Evolutionary conservation across 495 filamentous ascomycete species (phyloP).

Genomic region (Aspergillus leporis): DNA sequence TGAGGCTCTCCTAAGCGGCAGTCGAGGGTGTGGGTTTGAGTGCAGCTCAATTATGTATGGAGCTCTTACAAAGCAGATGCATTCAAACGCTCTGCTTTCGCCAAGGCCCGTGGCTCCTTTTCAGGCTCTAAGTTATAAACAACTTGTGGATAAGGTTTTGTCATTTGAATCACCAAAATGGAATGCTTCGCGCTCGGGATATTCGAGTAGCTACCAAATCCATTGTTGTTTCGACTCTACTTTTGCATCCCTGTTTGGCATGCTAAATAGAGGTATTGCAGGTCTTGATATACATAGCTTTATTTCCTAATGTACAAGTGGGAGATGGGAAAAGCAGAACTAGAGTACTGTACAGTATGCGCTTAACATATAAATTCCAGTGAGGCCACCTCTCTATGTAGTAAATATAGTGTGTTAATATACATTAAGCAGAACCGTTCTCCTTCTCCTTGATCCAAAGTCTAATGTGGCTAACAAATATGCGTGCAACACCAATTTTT

Average conservation of each 20-base stretch:
- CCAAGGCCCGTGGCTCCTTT: constrained; percentile 26
- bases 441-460: constrained; percentile 10
- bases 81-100: constrained; percentile 25
- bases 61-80: constrained; percentile 27
- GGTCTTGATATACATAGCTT: too few relatives aligned
- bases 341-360: too few relatives aligned
- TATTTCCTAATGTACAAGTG: too few relatives aligned
- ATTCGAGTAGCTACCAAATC: too few relatives aligned
- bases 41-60: constrained; percentile 35
- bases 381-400: not conserved
- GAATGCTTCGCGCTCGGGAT: not conserved
- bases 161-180: constrained; percentile 21
- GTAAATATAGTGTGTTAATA: not conserved
- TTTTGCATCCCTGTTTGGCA: too few relatives aligned
- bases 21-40: constrained; percentile 25
- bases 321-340: too few relatives aligned
- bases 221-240: too few relatives aligned
- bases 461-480: constrained; percentile 10
- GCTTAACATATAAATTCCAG: too few relatives aligned
- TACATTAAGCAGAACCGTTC: not conserved
- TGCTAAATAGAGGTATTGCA: too few relatives aligned
- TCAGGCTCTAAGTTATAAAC: constrained; percentile 17
- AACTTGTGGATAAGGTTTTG: constrained; percentile 14
- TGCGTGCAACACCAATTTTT: constrained; percentile 9
- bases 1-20: constrained; percentile 17